phyloP scores from a whole-genome alignment of 2,329 filamentous ascomycete species.

The Fusarium hostae region DNA sequence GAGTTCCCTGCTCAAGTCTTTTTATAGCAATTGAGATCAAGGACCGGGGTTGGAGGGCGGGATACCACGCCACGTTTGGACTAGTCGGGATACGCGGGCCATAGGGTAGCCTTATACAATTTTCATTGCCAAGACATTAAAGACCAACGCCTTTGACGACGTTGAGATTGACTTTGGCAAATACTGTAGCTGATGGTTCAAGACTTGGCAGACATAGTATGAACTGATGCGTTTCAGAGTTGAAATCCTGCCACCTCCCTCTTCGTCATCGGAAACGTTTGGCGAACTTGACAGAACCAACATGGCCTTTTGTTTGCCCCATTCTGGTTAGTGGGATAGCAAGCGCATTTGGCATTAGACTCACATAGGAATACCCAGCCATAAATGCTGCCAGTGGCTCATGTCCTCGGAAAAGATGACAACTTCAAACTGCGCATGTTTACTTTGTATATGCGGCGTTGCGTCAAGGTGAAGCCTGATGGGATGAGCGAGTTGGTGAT shows the following conservation, averaged over 20 bases:
- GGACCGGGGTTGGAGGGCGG: background rate
- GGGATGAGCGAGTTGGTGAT: background rate
- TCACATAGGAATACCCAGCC: background rate
- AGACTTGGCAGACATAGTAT: background rate
- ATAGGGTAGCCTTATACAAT: background rate
- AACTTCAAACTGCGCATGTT: background rate
- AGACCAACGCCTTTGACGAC: background rate
- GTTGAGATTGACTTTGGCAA: background rate
- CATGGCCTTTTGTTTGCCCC: background rate
- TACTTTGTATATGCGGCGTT: background rate
- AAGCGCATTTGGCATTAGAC: background rate
- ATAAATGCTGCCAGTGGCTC: background rate
- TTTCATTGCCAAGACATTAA: background rate
- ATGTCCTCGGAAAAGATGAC: background rate
- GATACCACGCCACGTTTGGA: background rate
- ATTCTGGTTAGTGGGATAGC: background rate
- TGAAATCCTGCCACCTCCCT: background rate
- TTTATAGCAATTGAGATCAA: background rate
- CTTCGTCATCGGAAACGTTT: background rate
- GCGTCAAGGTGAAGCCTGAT: background rate
- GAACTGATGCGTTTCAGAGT: background rate
- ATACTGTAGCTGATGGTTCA: background rate
- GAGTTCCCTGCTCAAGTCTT: background rate
- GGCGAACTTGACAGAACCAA: background rate
- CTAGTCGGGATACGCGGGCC: background rate